Conservation (phyloP, 306 rosid species). For the Cucumis cinereus region DNA sequence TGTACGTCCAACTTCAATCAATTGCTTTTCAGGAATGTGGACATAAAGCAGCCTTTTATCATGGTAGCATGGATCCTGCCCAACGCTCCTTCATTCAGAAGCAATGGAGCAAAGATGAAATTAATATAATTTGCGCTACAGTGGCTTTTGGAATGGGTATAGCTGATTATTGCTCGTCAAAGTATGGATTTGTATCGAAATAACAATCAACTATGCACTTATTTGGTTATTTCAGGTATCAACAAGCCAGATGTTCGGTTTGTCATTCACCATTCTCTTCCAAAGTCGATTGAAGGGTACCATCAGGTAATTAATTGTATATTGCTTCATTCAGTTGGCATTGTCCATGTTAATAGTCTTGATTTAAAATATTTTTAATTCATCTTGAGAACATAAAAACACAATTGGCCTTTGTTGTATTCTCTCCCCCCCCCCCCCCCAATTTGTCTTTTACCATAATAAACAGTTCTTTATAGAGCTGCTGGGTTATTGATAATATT, state of each 20-base stretch:
- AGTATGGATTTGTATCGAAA: slow-evolving; percentile 14
- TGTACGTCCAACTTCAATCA: background rate
- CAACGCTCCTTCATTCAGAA: slow-evolving; percentile 77
- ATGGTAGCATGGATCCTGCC: slow-evolving; percentile 86
- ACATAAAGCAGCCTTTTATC: slow-evolving; percentile 91
- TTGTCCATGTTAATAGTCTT: background rate
- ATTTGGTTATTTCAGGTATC: slow-evolving; percentile 58
- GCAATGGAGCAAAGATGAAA: slow-evolving; percentile 99
- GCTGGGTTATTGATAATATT: slow-evolving; percentile 13
- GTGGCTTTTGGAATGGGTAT: slow-evolving; percentile 99
- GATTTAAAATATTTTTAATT: background rate
- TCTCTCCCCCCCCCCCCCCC: too few species aligned
- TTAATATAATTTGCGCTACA: slow-evolving; percentile 88
- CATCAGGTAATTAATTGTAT: slow-evolving; percentile 56
- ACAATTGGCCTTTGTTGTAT: background rate
- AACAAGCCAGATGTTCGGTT: slow-evolving; percentile 98
- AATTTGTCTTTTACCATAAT: background rate
- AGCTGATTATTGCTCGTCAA: slow-evolving; percentile 16
- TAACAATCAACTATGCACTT: slow-evolving; percentile 4
- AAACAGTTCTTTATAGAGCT: background rate
- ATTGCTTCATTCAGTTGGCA: background rate
- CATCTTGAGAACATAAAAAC: background rate
- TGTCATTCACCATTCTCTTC: slow-evolving; percentile 94
- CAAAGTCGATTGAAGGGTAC: slow-evolving; percentile 95
- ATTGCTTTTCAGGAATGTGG: slow-evolving; percentile 64